phyloP scores from a whole-genome alignment of 2,329 filamentous ascomycete genomes.

The Sclerotinia nivalis region DNA sequence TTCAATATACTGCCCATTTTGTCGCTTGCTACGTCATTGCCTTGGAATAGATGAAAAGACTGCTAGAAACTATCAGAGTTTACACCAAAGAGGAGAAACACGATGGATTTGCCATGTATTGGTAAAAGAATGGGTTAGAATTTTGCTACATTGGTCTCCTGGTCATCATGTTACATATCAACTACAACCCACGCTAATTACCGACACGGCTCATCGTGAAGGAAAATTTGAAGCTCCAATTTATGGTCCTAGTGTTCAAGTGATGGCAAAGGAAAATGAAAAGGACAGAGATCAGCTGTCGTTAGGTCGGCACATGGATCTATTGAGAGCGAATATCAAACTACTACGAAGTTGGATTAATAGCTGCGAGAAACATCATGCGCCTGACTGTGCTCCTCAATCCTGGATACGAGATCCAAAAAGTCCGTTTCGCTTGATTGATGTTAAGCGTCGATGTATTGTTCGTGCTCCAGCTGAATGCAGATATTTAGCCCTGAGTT shows the following conservation, averaged over 20 bases:
- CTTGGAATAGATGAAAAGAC: not conserved
- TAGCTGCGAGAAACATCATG: slow-evolving; percentile 8
- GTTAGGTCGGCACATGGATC: not conserved
- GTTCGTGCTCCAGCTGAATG: slow-evolving; percentile 1
- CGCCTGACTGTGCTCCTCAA: not conserved
- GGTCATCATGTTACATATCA: not conserved
- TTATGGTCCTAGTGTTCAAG: not conserved
- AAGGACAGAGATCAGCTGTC: not conserved
- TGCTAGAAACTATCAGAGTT: not conserved
- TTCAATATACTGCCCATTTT: slow-evolving; percentile 11
- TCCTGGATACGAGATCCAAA: not conserved
- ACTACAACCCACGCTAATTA: not conserved
- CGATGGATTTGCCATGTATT: not conserved
- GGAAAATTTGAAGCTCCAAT: not conserved
- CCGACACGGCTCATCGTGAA: not conserved
- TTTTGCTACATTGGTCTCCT: not conserved
- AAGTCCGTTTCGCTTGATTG: slow-evolving; percentile 2
- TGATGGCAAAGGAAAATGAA: not conserved
- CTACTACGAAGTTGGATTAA: slow-evolving; percentile 6
- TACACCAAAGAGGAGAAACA: not conserved
- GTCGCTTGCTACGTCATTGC: slow-evolving; percentile 6
- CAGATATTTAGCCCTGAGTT: slow-evolving; percentile 14
- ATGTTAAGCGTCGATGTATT: slow-evolving; percentile 14
- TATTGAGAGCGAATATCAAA: not conserved
- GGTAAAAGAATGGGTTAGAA: not conserved